Evolutionary conservation across 2,329 filamentous ascomycete species (phyloP), one percentile per base, ranked within the genome.

Genomic region (Fusarium anguioides): DNA sequence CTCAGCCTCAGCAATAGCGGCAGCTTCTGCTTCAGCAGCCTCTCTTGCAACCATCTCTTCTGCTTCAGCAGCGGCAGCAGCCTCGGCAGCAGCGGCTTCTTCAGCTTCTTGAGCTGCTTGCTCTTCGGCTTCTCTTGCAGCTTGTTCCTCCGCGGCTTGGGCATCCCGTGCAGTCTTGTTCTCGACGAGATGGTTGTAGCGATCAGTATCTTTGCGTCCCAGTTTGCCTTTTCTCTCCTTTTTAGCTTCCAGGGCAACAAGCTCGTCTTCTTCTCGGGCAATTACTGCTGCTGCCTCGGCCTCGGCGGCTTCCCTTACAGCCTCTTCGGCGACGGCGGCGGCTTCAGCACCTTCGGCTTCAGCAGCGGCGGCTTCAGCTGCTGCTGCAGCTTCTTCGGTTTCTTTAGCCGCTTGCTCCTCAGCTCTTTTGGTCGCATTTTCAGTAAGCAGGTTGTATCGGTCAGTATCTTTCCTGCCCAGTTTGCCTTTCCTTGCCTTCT

Each of bases 401-500:
- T 64, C 65, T 21, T 35, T 54, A 3, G 49, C 57, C n/a, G 75
- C 75, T 45, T 75, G 74, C 17, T 63, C 60, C 31, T 71, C 80
- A 6, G 78, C 77, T 29, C 80, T 75, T 55, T 72, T 70, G 9
- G 71, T 72, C 39, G 76, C 75, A 21, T 73, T 78, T 24, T 74
- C 75, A 17, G 73, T 75, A 7, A 83, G 72, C 5, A 66, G 62
- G 18, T 79, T 76, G 24, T 80, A 76, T 60, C 81, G 83, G 50
- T 84, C 81, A 49, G 83, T 75, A 31, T 83, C 82, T 59, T 78
- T 82, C 69, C 80, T 85, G 8, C 70, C 72, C 10, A 83, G 67
- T 60, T 77, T 84, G 58, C 76, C 75, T 73, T 83, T 87, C 69
- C 81, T 84, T 9, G 78, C 78, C 66, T 84, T 85, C 72, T 85